Evolutionary conservation across 169 alveolate genomes (phyloP).

Genomic region (Eimeria necatrix): DNA sequence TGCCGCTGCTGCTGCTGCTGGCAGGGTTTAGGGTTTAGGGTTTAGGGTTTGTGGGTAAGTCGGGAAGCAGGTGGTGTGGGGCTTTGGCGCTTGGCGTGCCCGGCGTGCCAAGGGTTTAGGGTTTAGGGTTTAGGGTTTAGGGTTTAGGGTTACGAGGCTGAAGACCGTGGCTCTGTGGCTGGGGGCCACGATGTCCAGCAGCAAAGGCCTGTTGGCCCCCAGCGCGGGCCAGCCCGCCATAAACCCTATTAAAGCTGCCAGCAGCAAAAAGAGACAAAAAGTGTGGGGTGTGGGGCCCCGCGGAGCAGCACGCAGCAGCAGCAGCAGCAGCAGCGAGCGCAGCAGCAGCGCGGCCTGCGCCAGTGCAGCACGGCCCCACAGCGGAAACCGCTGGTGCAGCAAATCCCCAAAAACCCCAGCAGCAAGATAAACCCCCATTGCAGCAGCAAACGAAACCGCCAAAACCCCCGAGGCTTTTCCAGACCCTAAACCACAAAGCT

Average conservation of each 20-base stretch:
- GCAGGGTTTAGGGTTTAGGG: no score
- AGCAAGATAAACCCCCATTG: constrained; percentile 90
- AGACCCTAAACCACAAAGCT: constrained; percentile 91
- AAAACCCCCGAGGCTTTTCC: constrained; percentile 89
- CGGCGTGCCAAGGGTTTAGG: no score
- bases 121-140: no score
- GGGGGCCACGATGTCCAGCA: constrained; percentile 90
- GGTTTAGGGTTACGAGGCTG: constrained; percentile 79
- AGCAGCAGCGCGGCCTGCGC: constrained; percentile 83
- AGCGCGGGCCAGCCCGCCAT: constrained; percentile 90
- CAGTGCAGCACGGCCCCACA: constrained; percentile 88
- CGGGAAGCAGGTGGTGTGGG: no score
- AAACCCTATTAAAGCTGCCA: constrained; percentile 88
- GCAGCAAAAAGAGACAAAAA: constrained; percentile 64
- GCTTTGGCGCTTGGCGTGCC: no score
- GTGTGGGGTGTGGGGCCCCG: constrained; percentile 76
- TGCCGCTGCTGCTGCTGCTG: no score
- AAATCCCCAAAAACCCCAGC: constrained; percentile 91
- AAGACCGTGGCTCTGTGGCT: constrained; percentile 91
- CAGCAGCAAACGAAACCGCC: constrained; percentile 88
- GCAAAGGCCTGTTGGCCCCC: constrained; percentile 91
- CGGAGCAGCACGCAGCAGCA: not conserved
- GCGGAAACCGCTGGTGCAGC: constrained; percentile 87
- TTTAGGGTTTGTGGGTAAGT: no score
- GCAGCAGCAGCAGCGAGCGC: constrained; percentile 82